A percentile compares a stretch with the other conserved stretches of the same genome.
Conservation (phyloP, 2,329 filamentous ascomycete species). For the Fusarium decemcellulare region DNA sequence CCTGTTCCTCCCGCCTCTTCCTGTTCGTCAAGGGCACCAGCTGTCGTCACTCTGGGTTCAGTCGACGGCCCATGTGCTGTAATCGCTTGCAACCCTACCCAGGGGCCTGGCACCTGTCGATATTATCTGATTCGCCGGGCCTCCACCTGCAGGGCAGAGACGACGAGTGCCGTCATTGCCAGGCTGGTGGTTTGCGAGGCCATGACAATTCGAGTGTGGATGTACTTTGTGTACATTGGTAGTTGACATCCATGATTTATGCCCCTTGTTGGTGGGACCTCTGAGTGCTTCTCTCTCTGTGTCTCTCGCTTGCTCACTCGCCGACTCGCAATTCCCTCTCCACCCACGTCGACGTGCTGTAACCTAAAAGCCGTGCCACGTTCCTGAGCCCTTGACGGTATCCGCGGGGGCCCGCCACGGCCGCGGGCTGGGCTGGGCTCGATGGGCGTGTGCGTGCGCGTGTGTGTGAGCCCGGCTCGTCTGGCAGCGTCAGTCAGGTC, state of each 20-base stretch:
- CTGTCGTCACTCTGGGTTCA: slow-evolving; percentile 8
- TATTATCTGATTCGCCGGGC: slow-evolving; percentile 25
- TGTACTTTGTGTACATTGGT: too few species aligned
- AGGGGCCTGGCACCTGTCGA: slow-evolving; percentile 13
- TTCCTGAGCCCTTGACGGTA: slow-evolving; percentile 10
- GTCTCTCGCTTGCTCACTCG: background rate
- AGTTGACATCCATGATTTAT: slow-evolving; percentile 2
- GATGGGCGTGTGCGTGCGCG: too few species aligned
- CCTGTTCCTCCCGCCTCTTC: slow-evolving; percentile 4
- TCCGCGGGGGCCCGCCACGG: background rate
- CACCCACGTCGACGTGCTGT: background rate
- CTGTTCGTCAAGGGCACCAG: slow-evolving; percentile 9
- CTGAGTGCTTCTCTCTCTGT: background rate
- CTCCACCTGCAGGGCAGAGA: background rate
- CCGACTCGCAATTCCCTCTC: background rate
- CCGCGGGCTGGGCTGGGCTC: too few species aligned
- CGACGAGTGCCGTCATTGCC: slow-evolving; percentile 1
- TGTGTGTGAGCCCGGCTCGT: too few species aligned
- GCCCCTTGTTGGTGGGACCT: background rate
- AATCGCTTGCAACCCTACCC: slow-evolving; percentile 21
- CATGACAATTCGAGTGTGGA: background rate
- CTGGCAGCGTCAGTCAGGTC: too few species aligned
- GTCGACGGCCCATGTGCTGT: background rate
- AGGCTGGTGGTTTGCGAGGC: background rate
- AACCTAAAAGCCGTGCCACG: slow-evolving; percentile 15